Percentiles rank a stretch among this genome's conserved stretches.
Evolutionary conservation across 495 filamentous ascomycete species (phyloP).

Genomic region (Gamarada debralockiae): DNA sequence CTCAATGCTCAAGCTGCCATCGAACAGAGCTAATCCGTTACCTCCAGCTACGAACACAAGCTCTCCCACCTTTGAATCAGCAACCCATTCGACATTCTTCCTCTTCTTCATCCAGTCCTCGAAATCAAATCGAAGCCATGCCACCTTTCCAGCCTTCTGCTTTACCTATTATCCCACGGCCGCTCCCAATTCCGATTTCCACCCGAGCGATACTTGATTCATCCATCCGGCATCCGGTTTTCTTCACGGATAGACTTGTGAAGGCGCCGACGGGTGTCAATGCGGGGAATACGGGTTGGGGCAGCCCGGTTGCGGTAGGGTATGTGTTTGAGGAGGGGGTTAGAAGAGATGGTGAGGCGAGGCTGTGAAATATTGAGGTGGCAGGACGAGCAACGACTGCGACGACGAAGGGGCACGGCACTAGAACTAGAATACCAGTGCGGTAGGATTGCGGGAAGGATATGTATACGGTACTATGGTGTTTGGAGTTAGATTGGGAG

Average conservation of each 20-base stretch:
- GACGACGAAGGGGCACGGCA: too few relatives aligned
- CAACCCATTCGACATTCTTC: conserved; percentile 10
- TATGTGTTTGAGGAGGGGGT: conserved; percentile 45
- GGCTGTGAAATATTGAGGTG: conserved; percentile 31
- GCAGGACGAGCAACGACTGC: too few relatives aligned
- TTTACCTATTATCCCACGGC: not conserved
- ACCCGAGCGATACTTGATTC: conserved; percentile 25
- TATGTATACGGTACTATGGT: not conserved
- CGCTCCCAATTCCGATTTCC: not conserved
- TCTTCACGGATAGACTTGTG: conserved; percentile 52
- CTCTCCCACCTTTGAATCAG: conserved; percentile 9
- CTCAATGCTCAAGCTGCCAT: not conserved
- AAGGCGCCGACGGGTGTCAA: conserved; percentile 29
- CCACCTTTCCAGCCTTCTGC: conserved; percentile 6
- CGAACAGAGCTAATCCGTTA: not conserved
- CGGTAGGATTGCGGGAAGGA: not conserved
- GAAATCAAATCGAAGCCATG: conserved; percentile 24
- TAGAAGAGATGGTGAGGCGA: conserved; percentile 19
- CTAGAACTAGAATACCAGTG: not conserved
- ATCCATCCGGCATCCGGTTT: conserved; percentile 51
- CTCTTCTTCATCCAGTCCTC: conserved; percentile 3
- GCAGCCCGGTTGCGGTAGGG: conserved; percentile 47
- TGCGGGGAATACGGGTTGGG: conserved; percentile 19
- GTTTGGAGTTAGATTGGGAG: not conserved
- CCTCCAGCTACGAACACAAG: not conserved